phyloP scores from a whole-genome alignment of 2,329 filamentous ascomycete species.

The Stachybotrys chartarum region DNA sequence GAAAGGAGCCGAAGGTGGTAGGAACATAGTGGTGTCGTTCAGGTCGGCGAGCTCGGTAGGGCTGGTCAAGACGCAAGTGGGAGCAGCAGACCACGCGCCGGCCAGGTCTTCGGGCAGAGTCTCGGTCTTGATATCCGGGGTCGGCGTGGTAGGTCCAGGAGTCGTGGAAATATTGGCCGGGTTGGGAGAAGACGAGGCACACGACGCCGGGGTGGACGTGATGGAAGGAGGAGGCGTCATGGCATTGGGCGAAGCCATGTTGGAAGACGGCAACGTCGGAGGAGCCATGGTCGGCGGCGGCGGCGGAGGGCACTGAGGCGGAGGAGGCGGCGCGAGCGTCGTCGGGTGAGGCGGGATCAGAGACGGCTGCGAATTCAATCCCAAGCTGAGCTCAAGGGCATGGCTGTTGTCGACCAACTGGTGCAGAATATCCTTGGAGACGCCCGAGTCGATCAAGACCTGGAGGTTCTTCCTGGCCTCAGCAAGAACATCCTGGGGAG shows the following conservation, averaged over 20 bases:
- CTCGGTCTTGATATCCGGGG: conserved; percentile 21
- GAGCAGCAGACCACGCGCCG: conserved; percentile 10
- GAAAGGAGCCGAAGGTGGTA: conserved; percentile 28
- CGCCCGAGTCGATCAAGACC: conserved; percentile 36
- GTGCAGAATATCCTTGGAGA: conserved; percentile 34
- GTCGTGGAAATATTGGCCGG: conserved; percentile 3
- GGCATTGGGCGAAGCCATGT: conserved; percentile 8
- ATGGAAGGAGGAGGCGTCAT: conserved; percentile 12
- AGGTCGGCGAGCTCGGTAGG: not conserved
- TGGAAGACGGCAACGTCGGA: conserved; percentile 10
- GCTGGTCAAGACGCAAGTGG: not conserved
- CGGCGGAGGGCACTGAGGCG: conserved; percentile 24
- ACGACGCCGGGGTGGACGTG: conserved; percentile 9
- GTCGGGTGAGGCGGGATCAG: conserved; percentile 11
- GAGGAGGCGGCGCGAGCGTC: conserved; percentile 19
- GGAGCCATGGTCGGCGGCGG: conserved; percentile 17
- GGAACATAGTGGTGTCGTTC: conserved; percentile 20
- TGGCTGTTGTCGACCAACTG: conserved; percentile 32
- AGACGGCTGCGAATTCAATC: conserved; percentile 6
- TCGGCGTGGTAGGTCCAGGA: conserved; percentile 11
- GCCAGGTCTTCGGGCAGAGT: conserved; percentile 18
- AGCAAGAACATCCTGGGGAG: conserved; percentile 34
- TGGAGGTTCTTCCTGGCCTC: conserved; percentile 39
- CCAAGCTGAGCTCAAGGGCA: conserved; percentile 22
- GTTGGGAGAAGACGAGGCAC: conserved; percentile 11